Evolutionary conservation across 192 early-diverging fungal genomes (phyloP), one percentile per base, ranked within the genome.

Genomic region (Ambispora gerdemannii): DNA sequence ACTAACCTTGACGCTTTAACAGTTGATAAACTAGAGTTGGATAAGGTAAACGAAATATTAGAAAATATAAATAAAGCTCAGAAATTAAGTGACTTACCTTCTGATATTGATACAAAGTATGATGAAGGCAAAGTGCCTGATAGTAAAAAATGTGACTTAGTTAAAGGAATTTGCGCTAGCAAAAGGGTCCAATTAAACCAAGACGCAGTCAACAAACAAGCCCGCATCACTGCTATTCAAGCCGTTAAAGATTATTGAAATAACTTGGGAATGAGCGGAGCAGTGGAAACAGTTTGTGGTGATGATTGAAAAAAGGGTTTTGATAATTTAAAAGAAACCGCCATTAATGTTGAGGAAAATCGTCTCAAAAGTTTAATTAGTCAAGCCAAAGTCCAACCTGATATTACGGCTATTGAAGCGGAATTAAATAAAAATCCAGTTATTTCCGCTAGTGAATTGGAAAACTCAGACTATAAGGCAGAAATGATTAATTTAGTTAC

Each of bases 371-470:
- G n/a, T n/a, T n/a, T n/a, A n/a, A n/a, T n/a, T n/a, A n/a, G n/a
- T n/a, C n/a, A n/a, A n/a, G n/a, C n/a, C n/a, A n/a, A 63, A 63
- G 31, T 63, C n/a, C 10, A 63, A 63, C 60, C 60, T 0, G 60
- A 63, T 35, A 35, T 63, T 6, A n/a, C 32, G 20, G 30, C 10
- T 15, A 63, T 63, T 63, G 60, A 63, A 63, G 38, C 2, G 17
- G 60, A 63, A 36, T 19, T 63, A 0, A 63, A 63, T 0, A 28
- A 63, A 63, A 63, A 63, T 19, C 60, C 60, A 3, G 0, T 34
- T 63, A 63, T 63, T 63, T 33, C 33, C 17, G 33, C 32, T 19
- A 34, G 60, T 32, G 60, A 63, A 19, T 35, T 63, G 8, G 1
- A 19, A 33, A 63, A 60, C 31, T 30, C 33, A 3, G 33, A 63